phyloP scores from a whole-genome alignment of 2,329 filamentous ascomycete species.

The Penicillium sp. region DNA sequence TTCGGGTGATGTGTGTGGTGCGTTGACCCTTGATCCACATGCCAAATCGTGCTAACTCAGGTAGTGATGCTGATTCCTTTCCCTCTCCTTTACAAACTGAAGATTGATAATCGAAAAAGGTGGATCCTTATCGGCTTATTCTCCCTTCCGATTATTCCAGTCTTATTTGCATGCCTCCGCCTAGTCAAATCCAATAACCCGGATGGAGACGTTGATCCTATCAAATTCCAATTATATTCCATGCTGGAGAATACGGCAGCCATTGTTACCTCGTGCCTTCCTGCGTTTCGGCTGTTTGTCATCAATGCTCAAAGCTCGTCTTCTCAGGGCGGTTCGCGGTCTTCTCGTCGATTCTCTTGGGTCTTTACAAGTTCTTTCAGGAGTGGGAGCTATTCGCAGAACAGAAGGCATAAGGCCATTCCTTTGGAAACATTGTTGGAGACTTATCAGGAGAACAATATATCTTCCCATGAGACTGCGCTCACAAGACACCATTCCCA shows the following conservation, averaged over 20 bases:
- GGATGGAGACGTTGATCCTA: slow-evolving; percentile 5
- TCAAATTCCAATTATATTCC: slow-evolving; percentile 5
- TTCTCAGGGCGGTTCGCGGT: background rate
- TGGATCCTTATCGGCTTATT: background rate
- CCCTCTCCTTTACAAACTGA: background rate
- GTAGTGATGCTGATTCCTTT: background rate
- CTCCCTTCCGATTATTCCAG: background rate
- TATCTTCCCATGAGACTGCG: background rate
- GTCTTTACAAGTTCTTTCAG: background rate
- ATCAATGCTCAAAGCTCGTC: background rate
- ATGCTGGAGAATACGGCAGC: background rate
- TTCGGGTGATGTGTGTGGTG: background rate
- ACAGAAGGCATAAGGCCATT: background rate
- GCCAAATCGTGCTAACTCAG: background rate
- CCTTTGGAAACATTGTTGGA: background rate
- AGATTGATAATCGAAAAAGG: background rate
- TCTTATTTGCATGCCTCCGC: slow-evolving; percentile 6
- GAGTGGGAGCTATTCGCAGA: background rate
- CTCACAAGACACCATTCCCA: background rate
- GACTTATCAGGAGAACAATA: background rate
- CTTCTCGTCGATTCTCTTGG: background rate
- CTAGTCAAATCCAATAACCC: slow-evolving; percentile 1
- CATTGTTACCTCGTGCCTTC: background rate
- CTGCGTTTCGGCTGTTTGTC: background rate
- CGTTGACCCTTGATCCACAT: background rate